Conservation (phyloP, 805 yeast species). For the Yamadazyma akitaensis region DNA sequence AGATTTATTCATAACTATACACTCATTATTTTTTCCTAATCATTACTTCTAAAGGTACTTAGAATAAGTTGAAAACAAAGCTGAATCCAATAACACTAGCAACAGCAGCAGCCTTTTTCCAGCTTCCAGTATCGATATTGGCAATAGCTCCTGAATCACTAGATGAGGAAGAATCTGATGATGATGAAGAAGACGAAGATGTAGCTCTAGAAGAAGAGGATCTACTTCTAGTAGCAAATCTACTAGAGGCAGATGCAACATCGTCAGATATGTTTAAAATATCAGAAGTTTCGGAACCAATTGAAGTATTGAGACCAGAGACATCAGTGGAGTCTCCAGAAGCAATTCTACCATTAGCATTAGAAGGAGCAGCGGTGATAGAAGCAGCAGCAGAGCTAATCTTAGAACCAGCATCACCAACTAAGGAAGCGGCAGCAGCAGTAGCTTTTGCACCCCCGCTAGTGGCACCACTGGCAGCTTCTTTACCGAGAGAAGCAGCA, state of each 20-base stretch:
- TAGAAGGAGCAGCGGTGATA: conserved; percentile 15
- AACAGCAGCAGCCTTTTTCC: conserved; percentile 38
- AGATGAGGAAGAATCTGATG: conserved; percentile 12
- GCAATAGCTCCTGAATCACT: conserved; percentile 17
- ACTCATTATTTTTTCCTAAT: neutral
- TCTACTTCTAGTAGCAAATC: neutral
- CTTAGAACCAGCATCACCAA: conserved; percentile 8
- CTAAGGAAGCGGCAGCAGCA: conserved; percentile 9
- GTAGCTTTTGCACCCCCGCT: conserved; percentile 9
- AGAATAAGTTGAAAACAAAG: conserved; percentile 26
- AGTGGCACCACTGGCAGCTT: conserved; percentile 14
- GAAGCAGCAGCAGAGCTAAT: conserved; percentile 10
- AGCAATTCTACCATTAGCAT: conserved; percentile 16
- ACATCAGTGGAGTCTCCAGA: conserved; percentile 12
- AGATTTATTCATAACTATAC: conserved; percentile 1
- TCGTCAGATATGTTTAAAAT: conserved; percentile 11
- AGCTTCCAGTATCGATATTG: conserved; percentile 21
- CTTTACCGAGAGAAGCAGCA: conserved; percentile 13
- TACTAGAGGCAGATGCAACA: conserved; percentile 10
- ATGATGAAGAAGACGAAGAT: conserved; percentile 8
- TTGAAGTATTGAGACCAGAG: conserved; percentile 13
- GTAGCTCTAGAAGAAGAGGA: conserved; percentile 6
- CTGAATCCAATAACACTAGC: conserved; percentile 36
- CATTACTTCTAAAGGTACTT: neutral
- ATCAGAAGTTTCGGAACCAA: conserved; percentile 12